Conservation (phyloP, 441 rosid genomes). For the Aquilaria agallochum region DNA sequence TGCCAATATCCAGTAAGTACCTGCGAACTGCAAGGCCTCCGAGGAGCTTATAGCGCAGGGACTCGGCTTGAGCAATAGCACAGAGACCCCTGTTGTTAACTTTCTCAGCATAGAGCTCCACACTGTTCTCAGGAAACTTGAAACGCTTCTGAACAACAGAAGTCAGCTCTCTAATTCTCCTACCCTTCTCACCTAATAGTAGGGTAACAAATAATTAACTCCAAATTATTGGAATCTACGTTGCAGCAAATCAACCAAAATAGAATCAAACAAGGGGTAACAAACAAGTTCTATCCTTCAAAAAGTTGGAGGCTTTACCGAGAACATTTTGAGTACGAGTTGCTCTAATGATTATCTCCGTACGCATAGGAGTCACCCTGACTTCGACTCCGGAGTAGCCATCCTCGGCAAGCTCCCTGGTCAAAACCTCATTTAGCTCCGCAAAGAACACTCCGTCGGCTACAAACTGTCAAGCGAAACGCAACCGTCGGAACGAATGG, state of each 20-base stretch:
- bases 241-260: too few species aligned
- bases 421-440: constrained; percentile 65
- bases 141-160: constrained; percentile 70
- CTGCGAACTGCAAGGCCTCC: constrained; percentile 82
- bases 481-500: neutral
- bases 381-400: constrained; percentile 84
- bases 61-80: constrained; percentile 78
- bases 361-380: constrained; percentile 71
- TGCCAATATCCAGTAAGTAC: constrained; percentile 17
- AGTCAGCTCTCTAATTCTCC: constrained; percentile 74
- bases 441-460: constrained; percentile 76
- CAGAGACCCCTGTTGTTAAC: constrained; percentile 69
- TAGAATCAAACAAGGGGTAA: neutral
- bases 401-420: constrained; percentile 75
- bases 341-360: constrained; percentile 76
- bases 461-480: constrained; percentile 36
- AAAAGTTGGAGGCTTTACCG: constrained; percentile 25
- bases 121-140: constrained; percentile 61
- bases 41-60: constrained; percentile 74
- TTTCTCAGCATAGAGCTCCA: constrained; percentile 76
- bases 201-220: neutral
- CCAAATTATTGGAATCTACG: neutral
- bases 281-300: neutral
- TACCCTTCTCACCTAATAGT: constrained; percentile 60
- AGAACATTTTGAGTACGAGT: constrained; percentile 75